Percentiles rank a stretch among this genome's conserved stretches.
These are phyloP conservation scores for Middelhovenomyces tepae DNA, from an alignment of 805 yeast species.

Conservation along the genomic window DNA sequence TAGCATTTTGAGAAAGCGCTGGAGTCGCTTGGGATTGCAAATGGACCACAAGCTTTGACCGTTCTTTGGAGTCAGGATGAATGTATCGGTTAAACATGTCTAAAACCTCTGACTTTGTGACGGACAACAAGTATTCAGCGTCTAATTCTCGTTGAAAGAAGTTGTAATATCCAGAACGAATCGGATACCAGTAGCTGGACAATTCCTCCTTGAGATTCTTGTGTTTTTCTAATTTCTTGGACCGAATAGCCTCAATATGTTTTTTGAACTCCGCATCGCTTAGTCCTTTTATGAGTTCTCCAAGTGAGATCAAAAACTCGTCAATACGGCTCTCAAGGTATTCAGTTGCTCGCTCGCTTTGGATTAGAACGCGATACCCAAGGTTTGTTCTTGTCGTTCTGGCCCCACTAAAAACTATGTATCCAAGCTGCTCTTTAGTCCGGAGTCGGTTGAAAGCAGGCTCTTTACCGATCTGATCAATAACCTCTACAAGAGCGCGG, in stretches of 20 bases:
- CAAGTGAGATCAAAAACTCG: constrained; percentile 44
- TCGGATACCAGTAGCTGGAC: constrained; percentile 51
- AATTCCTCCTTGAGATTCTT: constrained; percentile 77
- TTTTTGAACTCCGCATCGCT: constrained; percentile 55
- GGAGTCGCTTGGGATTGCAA: constrained; percentile 44
- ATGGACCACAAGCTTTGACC: constrained; percentile 47
- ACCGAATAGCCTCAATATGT: constrained; percentile 60
- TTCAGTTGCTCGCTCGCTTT: constrained; percentile 69
- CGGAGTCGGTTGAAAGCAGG: constrained; percentile 86
- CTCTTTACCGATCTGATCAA: constrained; percentile 68
- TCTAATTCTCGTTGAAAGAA: constrained; percentile 51
- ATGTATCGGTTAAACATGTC: constrained; percentile 44
- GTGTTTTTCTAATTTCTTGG: constrained; percentile 57
- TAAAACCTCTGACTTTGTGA: constrained; percentile 51
- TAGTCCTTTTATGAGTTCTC: constrained; percentile 39
- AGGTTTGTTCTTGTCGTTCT: constrained; percentile 60
- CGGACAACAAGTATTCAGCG: constrained; percentile 43
- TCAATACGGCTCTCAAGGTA: constrained; percentile 73
- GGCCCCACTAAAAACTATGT: constrained; percentile 78
- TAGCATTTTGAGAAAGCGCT: constrained; percentile 7
- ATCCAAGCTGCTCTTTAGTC: constrained; percentile 92
- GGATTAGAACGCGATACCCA: constrained; percentile 69
- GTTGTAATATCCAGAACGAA: constrained; percentile 72
- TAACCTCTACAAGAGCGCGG: constrained; percentile 49
- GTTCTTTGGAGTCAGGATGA: constrained; percentile 26